Conservation (phyloP, 371 early-diverging fungal genomes). For the Funneliformis caledonium region DNA sequence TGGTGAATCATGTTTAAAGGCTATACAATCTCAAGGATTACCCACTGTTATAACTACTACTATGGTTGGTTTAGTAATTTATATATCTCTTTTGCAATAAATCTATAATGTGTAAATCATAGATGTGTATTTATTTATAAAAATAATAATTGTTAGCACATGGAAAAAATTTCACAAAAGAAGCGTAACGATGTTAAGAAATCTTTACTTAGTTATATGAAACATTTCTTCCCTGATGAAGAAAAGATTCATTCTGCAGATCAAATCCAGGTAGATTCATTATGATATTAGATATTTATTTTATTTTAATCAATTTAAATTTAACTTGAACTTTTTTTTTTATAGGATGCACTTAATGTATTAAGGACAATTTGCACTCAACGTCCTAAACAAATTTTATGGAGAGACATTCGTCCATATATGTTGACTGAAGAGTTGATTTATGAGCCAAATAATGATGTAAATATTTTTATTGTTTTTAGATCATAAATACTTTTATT, state of each 20-base stretch:
- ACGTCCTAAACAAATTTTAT: slow-evolving; percentile 75
- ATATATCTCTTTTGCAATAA: slow-evolving; percentile 30
- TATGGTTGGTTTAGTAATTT: slow-evolving; percentile 52
- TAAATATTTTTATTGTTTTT: slow-evolving; percentile 34
- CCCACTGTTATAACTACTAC: slow-evolving; percentile 74
- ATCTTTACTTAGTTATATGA: slow-evolving; percentile 81
- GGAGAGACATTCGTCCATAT: slow-evolving; percentile 92
- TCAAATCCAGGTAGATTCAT: slow-evolving; percentile 49
- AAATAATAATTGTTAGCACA: slow-evolving; percentile 51
- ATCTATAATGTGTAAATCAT: not conserved
- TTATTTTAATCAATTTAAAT: not conserved
- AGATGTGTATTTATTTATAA: not conserved
- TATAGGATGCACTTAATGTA: slow-evolving; percentile 58
- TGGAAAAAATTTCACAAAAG: slow-evolving; percentile 68
- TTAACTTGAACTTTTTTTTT: not conserved
- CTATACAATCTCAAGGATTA: slow-evolving; percentile 88
- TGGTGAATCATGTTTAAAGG: slow-evolving; percentile 80
- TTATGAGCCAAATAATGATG: slow-evolving; percentile 56
- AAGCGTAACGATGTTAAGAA: slow-evolving; percentile 75
- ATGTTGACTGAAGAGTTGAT: slow-evolving; percentile 78
- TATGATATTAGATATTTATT: slow-evolving; percentile 1
- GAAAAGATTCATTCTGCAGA: slow-evolving; percentile 71
- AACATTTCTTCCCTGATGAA: slow-evolving; percentile 86
- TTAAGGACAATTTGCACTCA: slow-evolving; percentile 74
- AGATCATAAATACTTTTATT: not conserved